These are phyloP conservation scores for Aspergillus fumigatiaffinis DNA, from an alignment of 2,329 filamentous ascomycete genomes.

Conservation along the genomic window DNA sequence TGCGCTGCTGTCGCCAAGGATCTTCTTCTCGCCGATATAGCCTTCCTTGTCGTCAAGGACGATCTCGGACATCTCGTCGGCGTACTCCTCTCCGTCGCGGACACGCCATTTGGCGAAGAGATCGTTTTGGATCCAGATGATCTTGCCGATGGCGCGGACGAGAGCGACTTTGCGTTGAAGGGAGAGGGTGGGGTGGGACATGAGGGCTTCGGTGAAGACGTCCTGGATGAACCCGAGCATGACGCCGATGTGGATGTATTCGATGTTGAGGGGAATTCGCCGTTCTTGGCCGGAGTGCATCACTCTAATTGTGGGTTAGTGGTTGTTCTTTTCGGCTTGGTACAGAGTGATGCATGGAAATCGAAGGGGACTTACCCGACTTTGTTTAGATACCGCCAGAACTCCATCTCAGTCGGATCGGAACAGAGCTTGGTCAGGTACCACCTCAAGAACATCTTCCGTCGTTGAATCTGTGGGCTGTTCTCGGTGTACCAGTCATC, in stretches of 20 bases:
- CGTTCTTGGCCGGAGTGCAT: conserved; percentile 78
- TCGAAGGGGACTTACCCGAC: conserved; percentile 57
- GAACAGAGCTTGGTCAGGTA: conserved; percentile 72
- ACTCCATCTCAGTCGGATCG: conserved; percentile 70
- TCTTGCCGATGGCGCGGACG: conserved; percentile 71
- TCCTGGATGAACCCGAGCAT: conserved; percentile 74
- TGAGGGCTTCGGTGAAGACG: conserved; percentile 70
- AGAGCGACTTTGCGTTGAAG: conserved; percentile 67
- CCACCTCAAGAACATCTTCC: conserved; percentile 73
- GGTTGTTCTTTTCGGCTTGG: background rate
- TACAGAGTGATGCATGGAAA: background rate
- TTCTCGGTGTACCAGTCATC: conserved; percentile 63
- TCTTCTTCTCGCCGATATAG: conserved; percentile 60
- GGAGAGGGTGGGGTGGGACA: conserved; percentile 64
- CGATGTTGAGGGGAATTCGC: conserved; percentile 68
- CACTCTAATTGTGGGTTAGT: conserved; percentile 45
- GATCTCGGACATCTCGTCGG: conserved; percentile 39
- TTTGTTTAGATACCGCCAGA: conserved; percentile 81
- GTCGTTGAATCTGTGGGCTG: conserved; percentile 69
- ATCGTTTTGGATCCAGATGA: conserved; percentile 86
- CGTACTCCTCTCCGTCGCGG: conserved; percentile 61
- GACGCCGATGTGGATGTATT: conserved; percentile 74
- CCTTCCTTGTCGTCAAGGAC: conserved; percentile 57
- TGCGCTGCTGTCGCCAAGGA: conserved; percentile 36
- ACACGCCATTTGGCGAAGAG: conserved; percentile 81